Base-by-base conservation (phyloP, 140 eudicot species). In the Flaveria floridana region DNA sequence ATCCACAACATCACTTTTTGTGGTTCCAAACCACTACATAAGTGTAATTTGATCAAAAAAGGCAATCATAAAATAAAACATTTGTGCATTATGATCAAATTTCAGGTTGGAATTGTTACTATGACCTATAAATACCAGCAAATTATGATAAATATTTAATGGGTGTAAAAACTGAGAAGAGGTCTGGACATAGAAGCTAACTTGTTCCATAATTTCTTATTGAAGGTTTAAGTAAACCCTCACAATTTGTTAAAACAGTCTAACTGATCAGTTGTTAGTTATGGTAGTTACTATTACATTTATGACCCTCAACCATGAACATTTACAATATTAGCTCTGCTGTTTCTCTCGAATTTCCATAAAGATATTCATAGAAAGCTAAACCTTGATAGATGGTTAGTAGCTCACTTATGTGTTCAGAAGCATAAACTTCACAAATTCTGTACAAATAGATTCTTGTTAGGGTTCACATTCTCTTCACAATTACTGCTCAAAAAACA, bases 401-500 rank as follows among this genome's bases (percentile, higher is more conserved):
- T 14, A 48, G 16, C 13, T 57, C 67, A 61, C 18, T 25, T n/a
- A 9, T 39, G 28, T 65, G 50, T n/a, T n/a, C 48, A 30, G 48
- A 65, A 65, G 39, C 51, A n/a, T 65, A 39, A 65, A 34, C 69
- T 2, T 64, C 25, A 39, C 67, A 63, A 30, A 14, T 30, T 63
- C 19, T 28, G 50, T 52, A 50, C 48, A 4, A 19, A 48, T 25
- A 50, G 41, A 34, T 34, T 34, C 41, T 34, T 34, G 41, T 70
- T 16, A 1, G 63, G 75, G 41, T 70, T 56, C 26, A 30, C 75
- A 70, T 69, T 21, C 61, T 21, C 61, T 69, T 69, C 2, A 48
- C 12, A 42, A 48, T 69, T 23, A 34, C 34, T 50, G 65, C 28
- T 51, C 26, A 7, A 51, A 41, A 41, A 71, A 52, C 16, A 23